Conservation (phyloP, 192 early-diverging fungal species). For the Dissophora ornata region DNA sequence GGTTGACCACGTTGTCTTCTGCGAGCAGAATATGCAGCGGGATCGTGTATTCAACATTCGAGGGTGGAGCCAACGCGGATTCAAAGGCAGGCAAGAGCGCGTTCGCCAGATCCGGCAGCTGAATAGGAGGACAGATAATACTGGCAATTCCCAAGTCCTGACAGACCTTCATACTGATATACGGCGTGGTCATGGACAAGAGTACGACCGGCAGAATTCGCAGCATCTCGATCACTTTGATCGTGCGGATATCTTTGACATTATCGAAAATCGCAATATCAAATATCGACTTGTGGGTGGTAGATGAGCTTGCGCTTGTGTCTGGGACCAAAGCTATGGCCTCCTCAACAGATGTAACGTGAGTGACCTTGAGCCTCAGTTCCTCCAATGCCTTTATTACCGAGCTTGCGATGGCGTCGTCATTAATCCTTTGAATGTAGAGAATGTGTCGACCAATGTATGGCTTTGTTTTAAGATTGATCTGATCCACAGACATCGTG, state of each 20-base stretch:
- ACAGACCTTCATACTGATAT: constrained; percentile 73
- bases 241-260: constrained; percentile 66
- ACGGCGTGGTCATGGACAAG: constrained; percentile 62
- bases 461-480: constrained; percentile 62
- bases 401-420: constrained; percentile 43
- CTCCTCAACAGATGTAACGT: constrained; percentile 60
- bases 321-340: constrained; percentile 55
- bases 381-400: constrained; percentile 61
- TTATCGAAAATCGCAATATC: constrained; percentile 77
- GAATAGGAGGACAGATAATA: constrained; percentile 73
- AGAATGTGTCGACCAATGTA: constrained; percentile 74
- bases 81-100: constrained; percentile 79
- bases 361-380: constrained; percentile 59
- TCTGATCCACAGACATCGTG: constrained; percentile 46
- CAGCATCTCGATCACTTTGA: constrained; percentile 67
- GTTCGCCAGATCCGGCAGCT: constrained; percentile 69
- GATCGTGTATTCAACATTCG: constrained; percentile 66
- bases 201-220: constrained; percentile 82
- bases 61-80: constrained; percentile 67
- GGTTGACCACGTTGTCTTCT: constrained; percentile 90
- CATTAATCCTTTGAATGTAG: constrained; percentile 67
- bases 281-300: constrained; percentile 59
- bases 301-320: constrained; percentile 25
- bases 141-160: constrained; percentile 77
- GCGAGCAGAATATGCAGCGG: constrained; percentile 81